Percentiles rank a stretch among this genome's conserved stretches.
phyloP scores from a whole-genome alignment of 2,329 filamentous ascomycete genomes.

The Rachicladosporium sp. region DNA sequence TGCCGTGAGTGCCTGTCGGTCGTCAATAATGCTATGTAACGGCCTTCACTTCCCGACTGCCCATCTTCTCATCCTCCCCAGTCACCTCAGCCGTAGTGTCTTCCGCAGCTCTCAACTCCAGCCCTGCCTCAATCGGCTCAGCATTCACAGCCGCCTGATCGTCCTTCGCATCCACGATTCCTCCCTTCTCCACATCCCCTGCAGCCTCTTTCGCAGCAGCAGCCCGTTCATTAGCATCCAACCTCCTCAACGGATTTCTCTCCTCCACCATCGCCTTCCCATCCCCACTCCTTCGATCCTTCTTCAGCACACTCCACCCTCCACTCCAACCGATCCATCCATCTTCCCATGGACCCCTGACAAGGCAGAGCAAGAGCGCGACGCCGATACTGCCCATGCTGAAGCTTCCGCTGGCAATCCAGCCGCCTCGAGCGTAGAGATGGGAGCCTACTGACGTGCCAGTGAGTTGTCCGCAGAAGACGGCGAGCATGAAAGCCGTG shows the following conservation, averaged over 20 bases:
- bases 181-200: constrained; percentile 21
- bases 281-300: constrained; percentile 26
- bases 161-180: constrained; percentile 1
- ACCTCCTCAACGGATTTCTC: constrained; percentile 7
- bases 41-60: too few species aligned
- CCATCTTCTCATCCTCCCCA: constrained; percentile 13
- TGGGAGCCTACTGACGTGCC: constrained; percentile 45
- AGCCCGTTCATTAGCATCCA: constrained; percentile 13
- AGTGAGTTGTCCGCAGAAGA: constrained; percentile 63
- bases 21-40: too few species aligned
- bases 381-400: constrained; percentile 43
- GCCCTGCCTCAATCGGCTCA: constrained; percentile 14
- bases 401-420: constrained; percentile 44
- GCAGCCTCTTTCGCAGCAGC: constrained; percentile 14
- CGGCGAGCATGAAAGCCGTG: constrained; percentile 68
- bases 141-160: constrained; percentile 16
- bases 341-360: constrained; percentile 43
- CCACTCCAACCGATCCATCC: constrained; percentile 51
- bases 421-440: constrained; percentile 44
- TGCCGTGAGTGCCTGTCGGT: too few species aligned
- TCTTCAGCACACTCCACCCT: constrained; percentile 40
- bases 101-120: constrained; percentile 18
- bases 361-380: constrained; percentile 31
- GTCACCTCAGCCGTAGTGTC: constrained; percentile 10
- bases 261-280: constrained; percentile 20